Base-by-base conservation (phyloP, 2,329 filamentous ascomycete genomes). In the Pseudogymnoascus sp. region DNA sequence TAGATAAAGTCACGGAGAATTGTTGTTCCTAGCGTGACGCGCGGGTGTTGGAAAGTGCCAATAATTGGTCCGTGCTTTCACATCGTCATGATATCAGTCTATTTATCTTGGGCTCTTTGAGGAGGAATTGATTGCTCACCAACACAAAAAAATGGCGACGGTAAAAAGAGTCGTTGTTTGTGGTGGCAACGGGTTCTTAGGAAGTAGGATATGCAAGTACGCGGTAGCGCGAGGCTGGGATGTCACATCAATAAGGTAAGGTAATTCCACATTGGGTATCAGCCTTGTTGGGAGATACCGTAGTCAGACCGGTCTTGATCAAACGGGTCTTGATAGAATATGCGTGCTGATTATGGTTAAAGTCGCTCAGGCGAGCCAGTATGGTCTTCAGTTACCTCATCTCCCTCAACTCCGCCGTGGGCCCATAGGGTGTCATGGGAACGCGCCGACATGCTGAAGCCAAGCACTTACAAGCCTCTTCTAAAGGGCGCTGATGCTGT, bases 171-270 rank as follows among this genome's bases (percentile, higher is more conserved):
- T 99, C 45, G 86, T 97, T 42, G 92, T 99, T 62, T 95, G 90
- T 68, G 94, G 94, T 68, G 93, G 93, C 64, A 97, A 91, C 75
- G 93, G 94, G 35, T 99, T 97, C 73, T 77, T 99, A 25, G 91
- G 91, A 76, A 83, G 81, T 23, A 84, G 93, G 62, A 96, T 99
- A 77, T 97, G 94, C 80, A 94, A 91, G 79, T 88, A 90, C 61
- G 94, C 91, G 49, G 87, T 91, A 60, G 83, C 87, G 52, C 82
- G 92, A 72, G 91, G 92, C 62, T 97, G 93, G 93, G 84, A 92
- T 63, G 93, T 97, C 58, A 93, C 87, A 22, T 97, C 92, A 5
- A 86, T 99, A 70, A 96, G 92, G 91, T 92, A 84, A 64, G 69
- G 62, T 30, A 8, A 30, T 55, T 33, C 19, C 49, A 33, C 45